These are phyloP conservation scores for Zymoseptoria tritici DNA, from an alignment of 2,329 filamentous ascomycete species.

Conservation along the genomic window DNA sequence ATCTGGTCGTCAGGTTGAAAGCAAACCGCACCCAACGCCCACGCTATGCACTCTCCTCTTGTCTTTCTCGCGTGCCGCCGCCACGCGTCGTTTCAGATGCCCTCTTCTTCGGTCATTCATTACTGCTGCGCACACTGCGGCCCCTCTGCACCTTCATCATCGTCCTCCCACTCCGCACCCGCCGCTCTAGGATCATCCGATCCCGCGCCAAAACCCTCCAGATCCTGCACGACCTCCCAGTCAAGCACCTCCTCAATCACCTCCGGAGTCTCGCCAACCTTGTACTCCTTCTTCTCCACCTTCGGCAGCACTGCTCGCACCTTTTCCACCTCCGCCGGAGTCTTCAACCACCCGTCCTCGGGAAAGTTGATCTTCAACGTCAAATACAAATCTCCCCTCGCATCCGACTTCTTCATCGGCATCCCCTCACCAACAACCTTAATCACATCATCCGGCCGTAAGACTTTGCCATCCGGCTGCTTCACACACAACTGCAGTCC, in stretches of 20 bases:
- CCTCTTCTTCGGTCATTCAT: neutral
- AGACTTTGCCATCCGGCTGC: slow-evolving; percentile 62
- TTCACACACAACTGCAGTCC: slow-evolving; percentile 76
- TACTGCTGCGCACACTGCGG: slow-evolving; percentile 70
- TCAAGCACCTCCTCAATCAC: slow-evolving; percentile 74
- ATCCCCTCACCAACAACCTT: slow-evolving; percentile 88
- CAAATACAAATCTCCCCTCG: slow-evolving; percentile 80
- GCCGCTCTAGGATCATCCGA: slow-evolving; percentile 60
- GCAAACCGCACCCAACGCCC: neutral
- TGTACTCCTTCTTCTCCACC: slow-evolving; percentile 34
- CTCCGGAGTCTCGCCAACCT: slow-evolving; percentile 51
- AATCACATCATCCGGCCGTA: slow-evolving; percentile 76
- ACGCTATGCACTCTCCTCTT: neutral
- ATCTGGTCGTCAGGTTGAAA: neutral
- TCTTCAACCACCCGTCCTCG: slow-evolving; percentile 68
- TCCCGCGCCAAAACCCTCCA: slow-evolving; percentile 74
- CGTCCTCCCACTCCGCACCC: slow-evolving; percentile 63
- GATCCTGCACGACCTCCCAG: slow-evolving; percentile 72
- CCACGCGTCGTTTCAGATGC: neutral
- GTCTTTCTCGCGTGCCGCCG: neutral
- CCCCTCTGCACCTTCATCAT: slow-evolving; percentile 58
- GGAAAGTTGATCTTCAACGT: slow-evolving; percentile 83
- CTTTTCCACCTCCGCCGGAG: slow-evolving; percentile 61
- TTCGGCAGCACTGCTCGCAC: slow-evolving; percentile 69
- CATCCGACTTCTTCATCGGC: slow-evolving; percentile 80